A percentile compares a stretch with the other conserved stretches of the same genome.
These are phyloP conservation scores for Arachis monticola DNA, from an alignment of 331 rosid genomes.

Conservation along the genomic window DNA sequence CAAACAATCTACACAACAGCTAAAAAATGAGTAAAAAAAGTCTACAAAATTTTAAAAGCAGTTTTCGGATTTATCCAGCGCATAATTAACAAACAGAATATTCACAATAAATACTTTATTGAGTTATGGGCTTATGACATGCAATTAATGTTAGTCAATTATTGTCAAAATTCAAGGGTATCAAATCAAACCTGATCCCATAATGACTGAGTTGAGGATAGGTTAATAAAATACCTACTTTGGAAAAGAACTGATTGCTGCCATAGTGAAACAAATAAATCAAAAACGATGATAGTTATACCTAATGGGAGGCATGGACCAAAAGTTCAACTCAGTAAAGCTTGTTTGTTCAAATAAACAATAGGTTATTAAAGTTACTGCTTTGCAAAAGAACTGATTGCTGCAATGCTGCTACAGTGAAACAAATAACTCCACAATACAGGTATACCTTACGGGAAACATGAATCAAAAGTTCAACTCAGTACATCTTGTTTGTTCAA, in stretches of 20 bases:
- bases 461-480: background rate
- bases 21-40: background rate
- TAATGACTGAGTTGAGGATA: background rate
- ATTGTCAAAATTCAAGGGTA: background rate
- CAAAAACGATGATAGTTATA: background rate
- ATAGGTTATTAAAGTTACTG: background rate
- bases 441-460: background rate
- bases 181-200: background rate
- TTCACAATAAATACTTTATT: background rate
- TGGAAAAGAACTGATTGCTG: background rate
- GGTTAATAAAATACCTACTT: background rate
- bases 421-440: too few species aligned
- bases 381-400: background rate
- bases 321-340: background rate
- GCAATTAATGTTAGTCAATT: background rate
- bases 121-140: background rate
- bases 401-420: background rate
- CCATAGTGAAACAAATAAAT: background rate
- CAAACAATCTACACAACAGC: background rate
- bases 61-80: constrained; percentile 19
- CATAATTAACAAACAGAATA: background rate
- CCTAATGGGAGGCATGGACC: background rate
- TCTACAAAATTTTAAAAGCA: background rate
- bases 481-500: background rate
- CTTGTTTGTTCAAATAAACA: background rate